Percentiles rank a stretch among this genome's conserved stretches.
Evolutionary conservation across 441 rosid species (phyloP).

Genomic region (Erodium trifolium): DNA sequence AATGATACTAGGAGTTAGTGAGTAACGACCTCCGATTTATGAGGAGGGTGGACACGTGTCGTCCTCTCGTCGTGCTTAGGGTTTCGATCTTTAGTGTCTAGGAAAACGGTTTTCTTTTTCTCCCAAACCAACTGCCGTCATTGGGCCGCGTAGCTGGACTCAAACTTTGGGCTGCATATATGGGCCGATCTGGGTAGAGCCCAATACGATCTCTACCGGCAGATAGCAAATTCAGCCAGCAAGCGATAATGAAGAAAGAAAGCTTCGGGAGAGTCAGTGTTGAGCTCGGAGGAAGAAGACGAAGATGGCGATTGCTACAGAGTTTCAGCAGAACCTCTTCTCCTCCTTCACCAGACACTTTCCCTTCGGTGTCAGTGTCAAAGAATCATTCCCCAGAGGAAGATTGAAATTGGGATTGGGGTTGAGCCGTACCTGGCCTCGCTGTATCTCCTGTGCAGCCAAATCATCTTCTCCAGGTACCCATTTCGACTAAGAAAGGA

Average conservation of each 20-base stretch:
- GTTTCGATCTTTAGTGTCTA: neutral
- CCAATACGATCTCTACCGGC: neutral
- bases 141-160: too few relatives aligned
- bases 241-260: neutral
- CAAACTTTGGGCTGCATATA: too few relatives aligned
- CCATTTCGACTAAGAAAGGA: too few relatives aligned
- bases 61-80: neutral
- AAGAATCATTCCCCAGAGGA: neutral
- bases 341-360: neutral
- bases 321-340: neutral
- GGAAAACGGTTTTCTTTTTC: neutral
- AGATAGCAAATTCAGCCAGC: neutral
- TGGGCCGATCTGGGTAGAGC: neutral
- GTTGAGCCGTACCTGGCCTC: neutral
- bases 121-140: neutral
- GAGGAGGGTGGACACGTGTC: neutral
- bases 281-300: neutral
- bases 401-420: neutral
- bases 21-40: neutral
- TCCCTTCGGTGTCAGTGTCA: neutral
- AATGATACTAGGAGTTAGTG: neutral
- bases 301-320: neutral
- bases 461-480: neutral
- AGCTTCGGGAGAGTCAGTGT: neutral
- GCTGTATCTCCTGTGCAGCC: neutral